Evolutionary conservation across 257 asterid genomes (phyloP).

Genomic region (Coffea canephora): DNA sequence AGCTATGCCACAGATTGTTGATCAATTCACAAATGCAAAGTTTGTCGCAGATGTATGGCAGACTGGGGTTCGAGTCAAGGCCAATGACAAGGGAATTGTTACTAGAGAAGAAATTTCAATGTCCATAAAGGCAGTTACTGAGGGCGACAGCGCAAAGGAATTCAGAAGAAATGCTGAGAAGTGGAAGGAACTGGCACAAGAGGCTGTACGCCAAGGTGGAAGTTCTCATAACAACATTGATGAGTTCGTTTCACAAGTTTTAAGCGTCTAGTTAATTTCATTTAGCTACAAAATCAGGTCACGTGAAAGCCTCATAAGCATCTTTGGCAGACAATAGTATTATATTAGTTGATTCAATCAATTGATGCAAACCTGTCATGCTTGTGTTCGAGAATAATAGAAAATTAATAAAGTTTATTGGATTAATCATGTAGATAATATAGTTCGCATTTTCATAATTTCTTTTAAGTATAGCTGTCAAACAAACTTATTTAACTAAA

Average conservation of each 20-base stretch:
- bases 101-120: constrained; percentile 22
- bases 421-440: no score
- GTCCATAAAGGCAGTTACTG: constrained; percentile 16
- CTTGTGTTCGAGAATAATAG: no score
- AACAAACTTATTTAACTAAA: no score
- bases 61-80: constrained; percentile 18
- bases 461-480: no score
- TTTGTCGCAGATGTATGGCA: constrained; percentile 29
- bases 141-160: constrained; percentile 15
- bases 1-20: constrained; percentile 14
- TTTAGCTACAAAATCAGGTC: no score
- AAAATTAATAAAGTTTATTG: no score
- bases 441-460: no score
- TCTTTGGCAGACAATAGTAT: no score
- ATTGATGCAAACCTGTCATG: no score
- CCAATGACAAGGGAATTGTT: constrained; percentile 5
- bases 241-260: constrained; percentile 29
- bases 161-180: constrained; percentile 13
- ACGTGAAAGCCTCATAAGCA: no score
- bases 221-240: constrained; percentile 32
- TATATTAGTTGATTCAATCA: no score
- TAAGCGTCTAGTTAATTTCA: not conserved
- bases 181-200: constrained; percentile 17
- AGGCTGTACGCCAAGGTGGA: constrained; percentile 39
- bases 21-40: constrained; percentile 30